Conservation (phyloP, 116 monocot species). For the Iris pallida region DNA sequence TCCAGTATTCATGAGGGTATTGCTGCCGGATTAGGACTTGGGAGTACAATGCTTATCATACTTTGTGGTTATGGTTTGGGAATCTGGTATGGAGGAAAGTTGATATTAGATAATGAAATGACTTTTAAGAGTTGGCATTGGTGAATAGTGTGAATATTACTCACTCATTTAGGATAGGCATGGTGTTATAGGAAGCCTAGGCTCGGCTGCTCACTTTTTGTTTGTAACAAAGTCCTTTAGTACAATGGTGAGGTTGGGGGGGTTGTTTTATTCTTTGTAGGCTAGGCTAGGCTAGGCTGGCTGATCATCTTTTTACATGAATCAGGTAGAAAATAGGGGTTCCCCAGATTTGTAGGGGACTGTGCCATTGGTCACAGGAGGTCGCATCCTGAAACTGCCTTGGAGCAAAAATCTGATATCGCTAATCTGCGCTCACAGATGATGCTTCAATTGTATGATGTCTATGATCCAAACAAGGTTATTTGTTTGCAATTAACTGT, state of each 20-base stretch:
- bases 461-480: neutral
- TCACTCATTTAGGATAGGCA: neutral
- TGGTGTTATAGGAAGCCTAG: neutral
- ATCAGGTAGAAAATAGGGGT: constrained; percentile 78
- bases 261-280: neutral
- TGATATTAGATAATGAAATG: constrained; percentile 60
- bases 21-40: constrained; percentile 59
- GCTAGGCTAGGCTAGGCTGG: too few species aligned
- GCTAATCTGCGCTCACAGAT: neutral
- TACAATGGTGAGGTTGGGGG: too few species aligned
- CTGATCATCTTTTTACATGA: neutral
- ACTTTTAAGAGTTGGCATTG: neutral
- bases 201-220: neutral
- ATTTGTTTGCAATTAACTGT: too few species aligned
- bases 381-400: neutral
- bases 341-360: constrained; percentile 88
- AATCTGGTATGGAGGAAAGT: constrained; percentile 70
- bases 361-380: constrained; percentile 71
- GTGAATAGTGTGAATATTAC: neutral
- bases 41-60: constrained; percentile 31
- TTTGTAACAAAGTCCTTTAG: neutral
- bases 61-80: constrained; percentile 61
- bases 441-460: neutral
- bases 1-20: constrained; percentile 49
- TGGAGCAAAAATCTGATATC: neutral